These are phyloP conservation scores for Limnanthes douglasii DNA, from an alignment of 345 rosid genomes.

Conservation along the genomic window DNA sequence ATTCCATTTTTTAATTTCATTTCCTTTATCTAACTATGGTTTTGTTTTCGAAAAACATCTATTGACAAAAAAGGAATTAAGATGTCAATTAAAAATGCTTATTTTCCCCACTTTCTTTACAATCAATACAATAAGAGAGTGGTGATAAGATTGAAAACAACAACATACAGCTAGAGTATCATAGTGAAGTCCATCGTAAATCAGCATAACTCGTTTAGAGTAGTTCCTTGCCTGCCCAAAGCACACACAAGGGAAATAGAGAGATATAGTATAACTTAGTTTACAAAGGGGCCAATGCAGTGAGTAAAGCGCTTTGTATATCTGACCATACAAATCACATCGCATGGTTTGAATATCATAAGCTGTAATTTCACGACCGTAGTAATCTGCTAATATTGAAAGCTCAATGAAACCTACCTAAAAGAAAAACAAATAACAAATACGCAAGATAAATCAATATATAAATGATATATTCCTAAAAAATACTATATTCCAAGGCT, in stretches of 20 bases:
- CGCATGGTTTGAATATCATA: slow-evolving; percentile 58
- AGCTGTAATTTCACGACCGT: slow-evolving; percentile 55
- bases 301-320: slow-evolving; percentile 3
- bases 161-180: slow-evolving; percentile 58
- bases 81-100: no score
- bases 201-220: slow-evolving; percentile 53
- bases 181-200: slow-evolving; percentile 69
- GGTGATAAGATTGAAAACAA: no score
- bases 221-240: slow-evolving; percentile 36
- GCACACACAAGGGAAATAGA: slow-evolving; percentile 1
- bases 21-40: no score
- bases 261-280: no score
- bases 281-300: background rate
- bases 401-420: slow-evolving; percentile 65
- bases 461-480: no score
- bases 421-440: background rate
- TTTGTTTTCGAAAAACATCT: no score
- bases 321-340: slow-evolving; percentile 78
- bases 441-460: no score
- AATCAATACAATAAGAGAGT: no score
- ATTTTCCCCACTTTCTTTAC: no score
- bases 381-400: slow-evolving; percentile 48
- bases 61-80: no score
- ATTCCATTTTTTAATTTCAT: no score
- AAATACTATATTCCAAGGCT: no score